phyloP scores from a whole-genome alignment of 2,329 filamentous ascomycete species.

The Neurospora crassa region DNA sequence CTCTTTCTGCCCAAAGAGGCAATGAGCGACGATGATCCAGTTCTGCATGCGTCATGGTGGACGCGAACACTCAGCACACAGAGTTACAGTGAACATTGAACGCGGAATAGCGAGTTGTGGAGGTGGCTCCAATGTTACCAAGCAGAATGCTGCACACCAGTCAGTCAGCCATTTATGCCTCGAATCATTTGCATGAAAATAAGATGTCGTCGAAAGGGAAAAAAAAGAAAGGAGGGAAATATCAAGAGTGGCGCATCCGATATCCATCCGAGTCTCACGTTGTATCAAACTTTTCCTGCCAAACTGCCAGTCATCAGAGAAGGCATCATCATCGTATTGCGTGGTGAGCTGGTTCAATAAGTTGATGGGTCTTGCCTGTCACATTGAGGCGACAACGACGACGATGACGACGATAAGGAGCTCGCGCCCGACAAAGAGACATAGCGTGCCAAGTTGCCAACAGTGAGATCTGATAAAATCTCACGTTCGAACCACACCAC shows the following conservation, averaged over 20 bases:
- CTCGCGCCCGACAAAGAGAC: not conserved
- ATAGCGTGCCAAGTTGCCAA: not conserved
- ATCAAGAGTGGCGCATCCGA: not conserved
- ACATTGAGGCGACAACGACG: not conserved
- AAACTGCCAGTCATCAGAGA: not conserved
- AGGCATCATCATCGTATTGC: not conserved
- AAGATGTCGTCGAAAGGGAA: not conserved
- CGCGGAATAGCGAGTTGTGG: not conserved
- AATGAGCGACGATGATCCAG: slow-evolving; percentile 8
- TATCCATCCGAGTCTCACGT: not conserved
- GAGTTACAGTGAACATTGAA: not conserved
- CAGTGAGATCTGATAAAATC: not conserved
- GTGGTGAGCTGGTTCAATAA: not conserved
- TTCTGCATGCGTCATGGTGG: slow-evolving; percentile 4
- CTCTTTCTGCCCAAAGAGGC: slow-evolving; percentile 2
- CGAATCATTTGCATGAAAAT: not conserved
- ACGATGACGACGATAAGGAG: not conserved
- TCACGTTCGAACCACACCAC: not conserved
- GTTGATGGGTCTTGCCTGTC: not conserved
- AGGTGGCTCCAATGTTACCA: not conserved
- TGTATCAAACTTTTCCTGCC: not conserved
- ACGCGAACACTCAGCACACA: not conserved
- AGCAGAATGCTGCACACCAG: not conserved
- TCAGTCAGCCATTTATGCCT: not conserved
- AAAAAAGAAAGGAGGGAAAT: not conserved